These are phyloP conservation scores for Stropharia rugosoannulata DNA, from an alignment of 768 basidiomycete species.

Conservation along the genomic window DNA sequence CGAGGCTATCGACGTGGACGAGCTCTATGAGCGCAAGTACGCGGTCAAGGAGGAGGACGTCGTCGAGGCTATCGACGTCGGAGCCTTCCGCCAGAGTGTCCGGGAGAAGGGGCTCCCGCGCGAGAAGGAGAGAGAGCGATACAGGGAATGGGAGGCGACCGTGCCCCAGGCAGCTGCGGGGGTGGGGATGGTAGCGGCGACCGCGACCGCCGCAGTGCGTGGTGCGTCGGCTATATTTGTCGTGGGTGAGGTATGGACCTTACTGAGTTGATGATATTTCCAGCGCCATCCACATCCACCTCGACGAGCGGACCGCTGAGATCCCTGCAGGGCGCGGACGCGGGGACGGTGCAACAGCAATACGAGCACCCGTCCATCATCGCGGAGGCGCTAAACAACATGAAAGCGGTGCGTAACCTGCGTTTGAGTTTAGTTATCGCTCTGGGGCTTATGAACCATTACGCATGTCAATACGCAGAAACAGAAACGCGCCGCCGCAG, in stretches of 20 bases:
- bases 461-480: too few species aligned
- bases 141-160: background rate
- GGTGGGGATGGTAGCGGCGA: too few species aligned
- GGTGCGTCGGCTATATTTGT: too few species aligned
- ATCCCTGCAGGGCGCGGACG: background rate
- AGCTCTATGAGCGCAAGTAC: constrained; percentile 5
- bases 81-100: constrained; percentile 8
- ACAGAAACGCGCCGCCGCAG: too few species aligned
- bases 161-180: too few species aligned
- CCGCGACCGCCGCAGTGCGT: too few species aligned
- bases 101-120: background rate
- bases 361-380: background rate
- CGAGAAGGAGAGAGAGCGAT: constrained; percentile 4
- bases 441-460: background rate
- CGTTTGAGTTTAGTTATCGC: background rate
- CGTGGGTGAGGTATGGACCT: too few species aligned
- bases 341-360: background rate
- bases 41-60: constrained; percentile 6
- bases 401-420: background rate
- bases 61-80: constrained; percentile 6
- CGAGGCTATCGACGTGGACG: constrained; percentile 9
- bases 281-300: too few species aligned
- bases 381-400: background rate
- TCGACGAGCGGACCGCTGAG: too few species aligned
- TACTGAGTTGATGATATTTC: too few species aligned